Percentiles rank a stretch among this genome's conserved stretches.
phyloP scores from a whole-genome alignment of 139 green algal genomes.

The Diplosphaera chodatii region DNA sequence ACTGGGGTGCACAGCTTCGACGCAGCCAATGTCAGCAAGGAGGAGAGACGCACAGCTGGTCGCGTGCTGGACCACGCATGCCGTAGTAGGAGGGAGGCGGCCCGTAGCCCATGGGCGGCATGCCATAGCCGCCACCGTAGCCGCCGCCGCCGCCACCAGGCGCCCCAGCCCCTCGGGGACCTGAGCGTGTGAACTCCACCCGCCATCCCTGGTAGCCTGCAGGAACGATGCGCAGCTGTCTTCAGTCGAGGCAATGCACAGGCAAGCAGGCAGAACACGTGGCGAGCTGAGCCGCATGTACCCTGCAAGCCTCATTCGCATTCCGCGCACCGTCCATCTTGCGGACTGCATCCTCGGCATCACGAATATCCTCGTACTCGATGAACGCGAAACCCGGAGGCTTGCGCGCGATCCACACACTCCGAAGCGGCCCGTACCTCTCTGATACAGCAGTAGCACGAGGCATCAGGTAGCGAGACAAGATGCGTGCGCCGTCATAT shows the following conservation, averaged over 20 bases:
- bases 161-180: slow-evolving; percentile 3
- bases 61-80: not conserved
- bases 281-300: no score
- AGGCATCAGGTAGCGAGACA: no score
- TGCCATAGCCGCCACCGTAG: slow-evolving; percentile 7
- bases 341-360: slow-evolving; percentile 45
- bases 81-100: not conserved
- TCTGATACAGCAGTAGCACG: no score
- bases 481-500: no score
- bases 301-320: no score
- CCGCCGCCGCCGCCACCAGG: not conserved
- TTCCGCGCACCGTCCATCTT: slow-evolving; percentile 32
- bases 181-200: slow-evolving; percentile 19
- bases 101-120: slow-evolving; percentile 6
- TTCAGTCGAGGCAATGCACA: no score
- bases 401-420: slow-evolving; percentile 47
- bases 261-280: no score
- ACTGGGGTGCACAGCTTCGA: not conserved
- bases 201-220: slow-evolving; percentile 21
- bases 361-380: slow-evolving; percentile 29
- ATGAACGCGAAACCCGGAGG: slow-evolving; percentile 42
- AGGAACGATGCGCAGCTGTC: not conserved
- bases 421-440: slow-evolving; percentile 33
- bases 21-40: not conserved
- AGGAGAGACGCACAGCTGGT: not conserved